These are phyloP conservation scores for Kodamaea ohmeri DNA, from an alignment of 1,139 yeast genomes.

Conservation along the genomic window DNA sequence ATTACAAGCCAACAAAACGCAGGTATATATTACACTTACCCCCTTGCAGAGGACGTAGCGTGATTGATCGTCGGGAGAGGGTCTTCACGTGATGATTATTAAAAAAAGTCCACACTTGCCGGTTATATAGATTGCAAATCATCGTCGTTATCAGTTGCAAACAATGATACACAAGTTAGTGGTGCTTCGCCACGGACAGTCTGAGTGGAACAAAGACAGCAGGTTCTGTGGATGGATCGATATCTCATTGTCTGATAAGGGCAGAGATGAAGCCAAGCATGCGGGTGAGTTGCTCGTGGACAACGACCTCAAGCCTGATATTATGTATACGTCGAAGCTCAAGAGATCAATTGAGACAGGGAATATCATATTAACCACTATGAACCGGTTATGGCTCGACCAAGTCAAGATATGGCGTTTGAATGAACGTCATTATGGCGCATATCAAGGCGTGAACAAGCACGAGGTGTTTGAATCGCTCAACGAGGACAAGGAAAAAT, in stretches of 20 bases:
- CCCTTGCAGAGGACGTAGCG: background rate
- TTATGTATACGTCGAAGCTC: conserved; percentile 63
- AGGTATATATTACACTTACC: no score
- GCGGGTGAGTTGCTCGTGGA: conserved; percentile 54
- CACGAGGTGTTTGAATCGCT: conserved; percentile 49
- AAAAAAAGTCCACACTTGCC: conserved; percentile 1
- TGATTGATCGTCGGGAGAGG: background rate
- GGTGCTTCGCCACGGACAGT: conserved; percentile 72
- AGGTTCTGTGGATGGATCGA: conserved; percentile 87
- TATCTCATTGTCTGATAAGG: conserved; percentile 58
- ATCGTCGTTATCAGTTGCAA: background rate
- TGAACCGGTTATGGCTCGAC: conserved; percentile 47
- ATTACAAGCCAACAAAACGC: no score
- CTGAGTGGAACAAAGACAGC: conserved; percentile 68
- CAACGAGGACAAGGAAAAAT: conserved; percentile 57
- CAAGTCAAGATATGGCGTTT: conserved; percentile 62
- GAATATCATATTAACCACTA: conserved; percentile 50
- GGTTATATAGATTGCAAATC: background rate
- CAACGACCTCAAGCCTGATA: conserved; percentile 44
- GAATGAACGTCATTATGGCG: conserved; percentile 79
- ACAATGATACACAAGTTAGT: conserved; percentile 37
- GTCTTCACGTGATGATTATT: conserved; percentile 1
- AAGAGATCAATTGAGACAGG: conserved; percentile 68
- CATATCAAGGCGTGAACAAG: conserved; percentile 68
- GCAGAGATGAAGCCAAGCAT: conserved; percentile 57